Conservation (phyloP, 805 yeast species). For the Vanderwaltozyma polyspora region DNA sequence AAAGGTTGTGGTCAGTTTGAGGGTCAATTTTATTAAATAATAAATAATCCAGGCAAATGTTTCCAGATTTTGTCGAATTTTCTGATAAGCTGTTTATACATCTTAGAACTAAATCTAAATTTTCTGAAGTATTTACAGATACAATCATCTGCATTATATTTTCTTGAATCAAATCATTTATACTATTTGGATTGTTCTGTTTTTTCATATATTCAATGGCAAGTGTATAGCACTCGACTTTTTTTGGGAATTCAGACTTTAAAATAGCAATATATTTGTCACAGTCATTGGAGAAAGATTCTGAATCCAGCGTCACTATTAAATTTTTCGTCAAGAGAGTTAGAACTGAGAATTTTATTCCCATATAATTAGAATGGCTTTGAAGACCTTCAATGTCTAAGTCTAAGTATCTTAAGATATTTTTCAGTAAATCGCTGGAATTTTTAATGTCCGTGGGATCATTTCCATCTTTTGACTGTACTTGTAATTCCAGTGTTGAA, state of each 20-base stretch:
- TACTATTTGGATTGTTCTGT: constrained; percentile 2
- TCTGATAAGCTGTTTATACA: constrained; percentile 23
- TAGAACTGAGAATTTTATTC: constrained; percentile 16
- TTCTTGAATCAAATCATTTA: constrained; percentile 17
- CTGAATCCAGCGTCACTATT: neutral
- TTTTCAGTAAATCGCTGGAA: constrained; percentile 11
- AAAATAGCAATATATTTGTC: constrained; percentile 15
- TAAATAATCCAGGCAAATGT: constrained; percentile 27
- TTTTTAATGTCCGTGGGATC: neutral
- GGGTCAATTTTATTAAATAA: constrained; percentile 26
- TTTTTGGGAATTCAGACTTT: constrained; percentile 19
- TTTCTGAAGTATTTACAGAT: constrained; percentile 16
- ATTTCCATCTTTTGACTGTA: constrained; percentile 9
- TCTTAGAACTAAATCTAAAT: constrained; percentile 17
- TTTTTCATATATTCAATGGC: constrained; percentile 16
- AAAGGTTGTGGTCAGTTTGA: constrained; percentile 14
- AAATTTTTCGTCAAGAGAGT: constrained; percentile 13
- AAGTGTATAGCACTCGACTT: constrained; percentile 25
- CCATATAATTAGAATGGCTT: constrained; percentile 9
- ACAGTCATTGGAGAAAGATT: constrained; percentile 2
- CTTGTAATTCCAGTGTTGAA: constrained; percentile 10
- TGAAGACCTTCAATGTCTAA: constrained; percentile 8
- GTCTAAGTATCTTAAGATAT: constrained; percentile 6
- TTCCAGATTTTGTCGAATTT: constrained; percentile 18
- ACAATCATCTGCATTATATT: constrained; percentile 29